phyloP scores from a whole-genome alignment of 106 monocot species.

The Apostasia ramifera region DNA sequence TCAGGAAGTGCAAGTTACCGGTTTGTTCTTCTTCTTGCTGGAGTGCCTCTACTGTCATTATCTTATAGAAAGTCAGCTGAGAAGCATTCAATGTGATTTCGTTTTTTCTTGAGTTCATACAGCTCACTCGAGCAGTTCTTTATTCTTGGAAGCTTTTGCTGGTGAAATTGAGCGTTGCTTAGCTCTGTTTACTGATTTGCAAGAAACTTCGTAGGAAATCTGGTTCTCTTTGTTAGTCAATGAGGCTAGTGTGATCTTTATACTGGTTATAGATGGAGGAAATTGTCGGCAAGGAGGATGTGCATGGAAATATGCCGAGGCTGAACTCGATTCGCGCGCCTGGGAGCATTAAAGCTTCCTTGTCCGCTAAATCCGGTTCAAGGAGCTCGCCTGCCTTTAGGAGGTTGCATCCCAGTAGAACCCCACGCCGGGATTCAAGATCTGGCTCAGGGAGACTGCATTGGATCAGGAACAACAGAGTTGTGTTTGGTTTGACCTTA shows the following conservation, averaged over 20 bases:
- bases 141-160: constrained; percentile 1
- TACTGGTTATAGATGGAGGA: constrained; percentile 48
- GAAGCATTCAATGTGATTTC: neutral
- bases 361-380: constrained; percentile 47
- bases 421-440: constrained; percentile 51
- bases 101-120: neutral
- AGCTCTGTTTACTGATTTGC: neutral
- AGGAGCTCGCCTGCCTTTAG: constrained; percentile 54
- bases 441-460: constrained; percentile 11
- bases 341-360: constrained; percentile 35
- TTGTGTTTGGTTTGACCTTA: constrained; percentile 57
- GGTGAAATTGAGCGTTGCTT: neutral
- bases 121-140: neutral
- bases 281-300: constrained; percentile 20
- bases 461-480: constrained; percentile 50
- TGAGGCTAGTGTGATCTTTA: neutral
- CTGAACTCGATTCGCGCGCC: constrained; percentile 21
- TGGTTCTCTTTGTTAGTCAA: neutral
- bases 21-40: neutral
- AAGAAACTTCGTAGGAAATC: neutral
- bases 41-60: neutral
- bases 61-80: neutral
- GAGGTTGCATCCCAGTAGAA: constrained; percentile 29
- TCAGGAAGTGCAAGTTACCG: neutral
- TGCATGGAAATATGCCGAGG: constrained; percentile 23